Evolutionary conservation across 768 basidiomycete species (phyloP).

Genomic region (Rhodotorula diobovata): DNA sequence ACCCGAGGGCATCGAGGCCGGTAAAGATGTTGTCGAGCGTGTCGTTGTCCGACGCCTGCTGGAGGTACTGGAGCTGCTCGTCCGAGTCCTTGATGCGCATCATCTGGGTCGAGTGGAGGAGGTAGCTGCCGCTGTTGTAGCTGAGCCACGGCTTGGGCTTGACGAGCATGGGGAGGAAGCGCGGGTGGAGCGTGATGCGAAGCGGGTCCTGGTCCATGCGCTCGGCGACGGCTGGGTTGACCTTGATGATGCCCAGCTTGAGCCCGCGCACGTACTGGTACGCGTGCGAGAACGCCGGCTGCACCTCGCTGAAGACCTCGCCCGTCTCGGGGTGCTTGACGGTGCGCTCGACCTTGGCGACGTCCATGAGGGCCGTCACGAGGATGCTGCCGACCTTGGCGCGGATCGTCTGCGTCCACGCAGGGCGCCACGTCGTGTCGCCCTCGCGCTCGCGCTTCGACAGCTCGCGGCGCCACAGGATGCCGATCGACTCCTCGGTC

Average conservation of each 20-base stretch:
- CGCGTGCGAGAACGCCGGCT: conserved; percentile 83
- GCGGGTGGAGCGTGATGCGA: conserved; percentile 72
- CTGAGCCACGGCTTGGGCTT: conserved; percentile 81
- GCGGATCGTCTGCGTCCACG: conserved; percentile 74
- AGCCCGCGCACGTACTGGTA: conserved; percentile 92
- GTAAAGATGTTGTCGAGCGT: conserved; percentile 79
- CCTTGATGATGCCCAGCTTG: conserved; percentile 83
- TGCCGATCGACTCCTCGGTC: conserved; percentile 49
- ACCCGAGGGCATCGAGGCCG: conserved; percentile 81
- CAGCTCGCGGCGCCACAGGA: conserved; percentile 36
- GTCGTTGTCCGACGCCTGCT: conserved; percentile 65
- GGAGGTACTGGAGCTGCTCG: conserved; percentile 76
- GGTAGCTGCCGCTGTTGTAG: conserved; percentile 73
- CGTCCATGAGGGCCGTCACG: conserved; percentile 75
- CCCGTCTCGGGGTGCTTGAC: conserved; percentile 57
- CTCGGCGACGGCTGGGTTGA: conserved; percentile 74
- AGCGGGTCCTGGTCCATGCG: conserved; percentile 71
- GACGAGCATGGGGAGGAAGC: conserved; percentile 91
- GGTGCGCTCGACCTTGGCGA: conserved; percentile 61
- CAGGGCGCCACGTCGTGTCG: conserved; percentile 62
- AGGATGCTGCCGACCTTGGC: conserved; percentile 76
- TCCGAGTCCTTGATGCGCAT: conserved; percentile 89
- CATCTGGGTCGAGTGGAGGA: conserved; percentile 64
- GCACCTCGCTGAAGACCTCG: conserved; percentile 60
- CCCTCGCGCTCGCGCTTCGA: conserved; percentile 57